phyloP scores from a whole-genome alignment of 1,284 basidiomycete genomes.

The Boletus sp. region DNA sequence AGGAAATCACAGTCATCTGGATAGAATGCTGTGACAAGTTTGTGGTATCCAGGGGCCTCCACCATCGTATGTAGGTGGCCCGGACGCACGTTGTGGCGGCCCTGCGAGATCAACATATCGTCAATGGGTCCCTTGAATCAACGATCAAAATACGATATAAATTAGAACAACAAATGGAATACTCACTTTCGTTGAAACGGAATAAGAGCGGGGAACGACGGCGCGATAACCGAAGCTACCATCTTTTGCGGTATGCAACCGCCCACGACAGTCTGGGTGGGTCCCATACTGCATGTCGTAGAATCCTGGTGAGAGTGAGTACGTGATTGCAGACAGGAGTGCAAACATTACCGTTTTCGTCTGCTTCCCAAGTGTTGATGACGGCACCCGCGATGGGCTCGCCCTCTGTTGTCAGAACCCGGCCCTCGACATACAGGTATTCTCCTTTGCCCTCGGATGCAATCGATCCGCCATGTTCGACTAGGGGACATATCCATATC shows the following conservation, averaged over 20 bases:
- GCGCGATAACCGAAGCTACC: slow-evolving; percentile 73
- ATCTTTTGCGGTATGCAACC: slow-evolving; percentile 57
- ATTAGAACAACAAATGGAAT: slow-evolving; percentile 12
- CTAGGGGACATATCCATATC: slow-evolving; percentile 35
- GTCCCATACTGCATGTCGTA: slow-evolving; percentile 69
- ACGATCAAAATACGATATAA: slow-evolving; percentile 1
- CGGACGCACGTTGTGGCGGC: slow-evolving; percentile 75
- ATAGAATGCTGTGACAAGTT: slow-evolving; percentile 72
- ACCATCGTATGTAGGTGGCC: slow-evolving; percentile 77
- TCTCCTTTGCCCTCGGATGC: slow-evolving; percentile 81
- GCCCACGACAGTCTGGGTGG: slow-evolving; percentile 74
- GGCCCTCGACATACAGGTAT: slow-evolving; percentile 77
- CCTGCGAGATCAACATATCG: slow-evolving; percentile 51
- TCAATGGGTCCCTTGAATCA: slow-evolving; percentile 66
- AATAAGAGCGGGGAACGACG: slow-evolving; percentile 74
- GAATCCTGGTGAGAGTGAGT: slow-evolving; percentile 35
- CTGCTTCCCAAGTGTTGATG: slow-evolving; percentile 87
- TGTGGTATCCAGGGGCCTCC: slow-evolving; percentile 65
- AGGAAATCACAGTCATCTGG: slow-evolving; percentile 67
- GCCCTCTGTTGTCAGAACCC: slow-evolving; percentile 60
- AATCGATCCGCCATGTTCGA: slow-evolving; percentile 58
- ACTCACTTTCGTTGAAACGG: slow-evolving; percentile 71
- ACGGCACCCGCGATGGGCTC: slow-evolving; percentile 61
- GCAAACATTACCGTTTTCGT: slow-evolving; percentile 48
- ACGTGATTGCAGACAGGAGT: background rate